phyloP scores from a whole-genome alignment of 352 stramenopile species.

The Thalassiosira oceanica region DNA sequence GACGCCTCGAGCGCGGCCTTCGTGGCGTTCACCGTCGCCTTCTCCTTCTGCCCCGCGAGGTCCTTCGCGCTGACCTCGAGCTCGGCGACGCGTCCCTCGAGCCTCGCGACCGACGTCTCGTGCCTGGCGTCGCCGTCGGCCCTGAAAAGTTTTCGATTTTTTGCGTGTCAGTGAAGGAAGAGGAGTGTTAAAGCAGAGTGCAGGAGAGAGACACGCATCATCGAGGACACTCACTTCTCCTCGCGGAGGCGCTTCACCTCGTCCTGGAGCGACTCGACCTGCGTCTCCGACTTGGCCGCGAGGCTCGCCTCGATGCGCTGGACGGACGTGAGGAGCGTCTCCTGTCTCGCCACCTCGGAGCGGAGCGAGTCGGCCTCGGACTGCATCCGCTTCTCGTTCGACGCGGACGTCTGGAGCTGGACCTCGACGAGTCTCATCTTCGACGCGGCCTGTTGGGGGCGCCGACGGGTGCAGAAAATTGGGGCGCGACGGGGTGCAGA shows the following conservation, averaged over 20 bases:
- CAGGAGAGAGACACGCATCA: no score
- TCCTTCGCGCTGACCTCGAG: conserved; percentile 44
- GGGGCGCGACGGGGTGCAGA: no score
- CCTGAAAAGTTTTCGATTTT: no score
- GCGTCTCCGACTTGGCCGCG: conserved; percentile 50
- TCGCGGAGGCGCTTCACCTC: conserved; percentile 40
- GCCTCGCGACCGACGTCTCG: conserved; percentile 20
- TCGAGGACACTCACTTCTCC: no score
- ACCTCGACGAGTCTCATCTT: conserved; percentile 59
- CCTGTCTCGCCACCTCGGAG: conserved; percentile 65
- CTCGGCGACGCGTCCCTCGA: conserved; percentile 48
- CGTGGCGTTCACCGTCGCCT: neutral
- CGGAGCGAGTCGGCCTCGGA: conserved; percentile 58
- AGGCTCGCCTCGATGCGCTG: conserved; percentile 76
- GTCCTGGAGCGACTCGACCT: conserved; percentile 47
- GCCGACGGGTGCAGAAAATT: neutral
- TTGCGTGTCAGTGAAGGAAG: no score
- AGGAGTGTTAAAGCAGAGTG: no score
- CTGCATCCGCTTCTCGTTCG: conserved; percentile 51
- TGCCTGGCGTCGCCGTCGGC: conserved; percentile 37
- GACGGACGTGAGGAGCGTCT: conserved; percentile 62
- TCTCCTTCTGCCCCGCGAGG: conserved; percentile 32
- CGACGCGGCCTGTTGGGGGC: conserved; percentile 6
- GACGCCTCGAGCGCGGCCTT: conserved; percentile 31
- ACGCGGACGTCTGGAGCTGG: conserved; percentile 60